Conservation (phyloP, 1,284 basidiomycete genomes). For the Microbotryomycetes sp. region DNA sequence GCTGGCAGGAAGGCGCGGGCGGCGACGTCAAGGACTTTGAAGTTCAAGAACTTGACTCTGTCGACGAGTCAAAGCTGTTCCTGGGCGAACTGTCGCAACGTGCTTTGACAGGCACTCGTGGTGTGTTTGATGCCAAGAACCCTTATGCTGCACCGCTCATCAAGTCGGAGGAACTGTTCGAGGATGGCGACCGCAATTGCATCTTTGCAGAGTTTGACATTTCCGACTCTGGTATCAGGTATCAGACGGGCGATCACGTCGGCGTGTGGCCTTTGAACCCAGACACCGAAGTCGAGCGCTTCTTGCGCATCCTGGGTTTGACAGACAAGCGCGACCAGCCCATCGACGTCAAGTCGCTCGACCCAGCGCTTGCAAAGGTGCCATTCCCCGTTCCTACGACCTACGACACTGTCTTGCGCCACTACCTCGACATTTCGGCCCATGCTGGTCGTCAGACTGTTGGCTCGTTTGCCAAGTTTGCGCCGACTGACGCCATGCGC, state of each 20-base stretch:
- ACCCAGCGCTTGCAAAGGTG: slow-evolving; percentile 95
- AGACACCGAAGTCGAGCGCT: slow-evolving; percentile 80
- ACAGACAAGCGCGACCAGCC: slow-evolving; percentile 58
- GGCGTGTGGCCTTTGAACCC: slow-evolving; percentile 96
- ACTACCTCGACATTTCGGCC: slow-evolving; percentile 94
- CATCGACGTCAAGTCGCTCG: slow-evolving; percentile 88
- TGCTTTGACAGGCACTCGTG: slow-evolving; percentile 81
- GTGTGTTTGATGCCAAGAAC: slow-evolving; percentile 95
- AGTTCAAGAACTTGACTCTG: slow-evolving; percentile 62
- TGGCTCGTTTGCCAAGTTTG: slow-evolving; percentile 75
- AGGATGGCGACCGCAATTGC: slow-evolving; percentile 75
- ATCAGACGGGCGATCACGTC: slow-evolving; percentile 97
- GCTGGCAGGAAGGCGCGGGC: slow-evolving; percentile 90
- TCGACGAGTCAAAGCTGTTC: slow-evolving; percentile 73
- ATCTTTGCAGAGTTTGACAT: slow-evolving; percentile 92
- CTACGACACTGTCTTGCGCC: slow-evolving; percentile 84
- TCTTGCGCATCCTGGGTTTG: slow-evolving; percentile 78
- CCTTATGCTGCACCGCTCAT: slow-evolving; percentile 81
- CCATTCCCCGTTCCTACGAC: slow-evolving; percentile 97
- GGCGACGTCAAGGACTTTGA: slow-evolving; percentile 92
- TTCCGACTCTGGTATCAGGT: slow-evolving; percentile 91
- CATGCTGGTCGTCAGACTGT: slow-evolving; percentile 89
- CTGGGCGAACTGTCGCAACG: slow-evolving; percentile 71
- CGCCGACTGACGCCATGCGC: slow-evolving; percentile 71
- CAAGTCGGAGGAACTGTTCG: slow-evolving; percentile 75